Evolutionary conservation across 208 protist genomes (phyloP), one percentile per base, ranked within the genome.

Genomic region (Blastocrithidia nonstop): DNA sequence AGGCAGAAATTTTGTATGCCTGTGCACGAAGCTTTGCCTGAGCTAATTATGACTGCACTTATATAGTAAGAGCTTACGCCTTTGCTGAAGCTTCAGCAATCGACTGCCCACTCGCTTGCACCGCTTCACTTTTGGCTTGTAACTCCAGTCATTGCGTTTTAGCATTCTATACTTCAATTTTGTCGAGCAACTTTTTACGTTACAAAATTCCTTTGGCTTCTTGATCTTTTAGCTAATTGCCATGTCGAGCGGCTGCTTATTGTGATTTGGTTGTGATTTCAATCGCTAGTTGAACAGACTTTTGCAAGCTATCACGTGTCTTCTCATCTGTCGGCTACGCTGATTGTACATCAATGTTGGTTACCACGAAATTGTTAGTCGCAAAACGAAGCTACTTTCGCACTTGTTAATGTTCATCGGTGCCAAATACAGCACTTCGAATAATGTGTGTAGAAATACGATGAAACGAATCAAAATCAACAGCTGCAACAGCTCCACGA

Each of bases 211-310:
- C 86, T 43, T 80, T 64, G 3, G 95, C 93, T 55, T 93, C 61
- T 61, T 96, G 87, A 39, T 95, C 88, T 42, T 93, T 77, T 23
- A 89, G 72, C 66, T 96, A 77, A 44, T 86, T 88, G 22, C 82
- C 81, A 49, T 96, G 88, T n/a, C 83, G 71, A 6, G 93, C 93
- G 6, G 83, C 60, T 4, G 88, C 84, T 40, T 97, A 93, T 61
- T 97, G 93, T 13, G 94, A 96, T 55, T 96, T 96, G 45, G 95
- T 97, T 0, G 91, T 97, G 48, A 98, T 98, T 64, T 98, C 89
- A 65, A 98, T 97, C 19, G 95, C 95, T 1, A 97, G 77, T 72
- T 98, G 94, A 41, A 98, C 95, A 0, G 88, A 96, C 67, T 98
- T 96, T 57, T 96, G 90, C 36, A 98, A 61, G 15, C 87, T 94